phyloP scores from a whole-genome alignment of 2,329 filamentous ascomycete species.

The Ophiostoma perfectum region DNA sequence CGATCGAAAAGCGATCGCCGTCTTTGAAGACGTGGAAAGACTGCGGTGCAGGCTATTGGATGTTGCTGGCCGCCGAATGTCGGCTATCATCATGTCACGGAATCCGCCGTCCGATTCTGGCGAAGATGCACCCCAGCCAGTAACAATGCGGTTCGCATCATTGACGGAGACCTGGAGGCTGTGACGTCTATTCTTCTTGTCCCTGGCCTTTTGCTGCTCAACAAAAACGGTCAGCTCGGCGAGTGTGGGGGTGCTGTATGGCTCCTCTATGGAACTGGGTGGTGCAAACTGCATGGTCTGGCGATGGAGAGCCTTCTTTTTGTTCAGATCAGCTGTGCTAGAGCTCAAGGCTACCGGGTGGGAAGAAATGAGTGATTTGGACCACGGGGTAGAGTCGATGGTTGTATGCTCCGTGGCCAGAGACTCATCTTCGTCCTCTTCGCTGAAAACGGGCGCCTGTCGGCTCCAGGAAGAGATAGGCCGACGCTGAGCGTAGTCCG shows the following conservation, averaged over 20 bases:
- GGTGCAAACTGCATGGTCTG: background rate
- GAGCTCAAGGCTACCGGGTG: background rate
- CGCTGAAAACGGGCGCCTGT: too few species aligned
- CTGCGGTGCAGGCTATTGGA: background rate
- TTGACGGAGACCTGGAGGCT: constrained; percentile 4
- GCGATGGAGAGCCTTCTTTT: constrained; percentile 20
- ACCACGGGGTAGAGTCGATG: too few species aligned
- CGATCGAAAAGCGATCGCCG: background rate
- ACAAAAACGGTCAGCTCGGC: background rate
- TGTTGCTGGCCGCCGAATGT: background rate
- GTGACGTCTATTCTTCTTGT: background rate
- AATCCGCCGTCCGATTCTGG: background rate
- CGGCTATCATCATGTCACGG: too few species aligned
- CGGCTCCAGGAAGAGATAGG: background rate
- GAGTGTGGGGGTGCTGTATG: background rate
- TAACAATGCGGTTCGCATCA: constrained; percentile 6
- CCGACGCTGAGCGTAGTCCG: background rate
- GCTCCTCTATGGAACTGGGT: background rate
- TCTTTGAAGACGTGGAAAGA: background rate
- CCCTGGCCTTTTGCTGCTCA: background rate
- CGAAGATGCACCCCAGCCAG: background rate
- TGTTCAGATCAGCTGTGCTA: background rate
- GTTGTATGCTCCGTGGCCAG: too few species aligned
- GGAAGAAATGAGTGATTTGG: too few species aligned
- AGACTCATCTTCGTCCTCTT: too few species aligned